These are phyloP conservation scores for Gossypium thurberi DNA, from an alignment of 345 rosid genomes.

Conservation along the genomic window DNA sequence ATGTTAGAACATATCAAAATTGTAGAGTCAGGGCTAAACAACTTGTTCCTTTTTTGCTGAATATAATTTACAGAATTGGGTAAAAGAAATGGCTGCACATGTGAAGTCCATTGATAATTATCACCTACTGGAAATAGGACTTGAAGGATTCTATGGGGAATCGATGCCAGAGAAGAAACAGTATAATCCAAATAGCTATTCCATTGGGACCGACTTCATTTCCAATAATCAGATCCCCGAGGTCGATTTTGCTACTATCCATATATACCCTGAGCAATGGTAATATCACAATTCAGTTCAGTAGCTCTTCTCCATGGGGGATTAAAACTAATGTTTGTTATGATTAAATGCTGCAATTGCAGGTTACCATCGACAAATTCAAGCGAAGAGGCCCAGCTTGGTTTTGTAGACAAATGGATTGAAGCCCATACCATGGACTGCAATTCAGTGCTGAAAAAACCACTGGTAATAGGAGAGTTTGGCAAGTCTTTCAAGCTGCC, in stretches of 20 bases:
- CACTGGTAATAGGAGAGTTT: constrained; percentile 53
- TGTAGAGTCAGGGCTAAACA: not conserved
- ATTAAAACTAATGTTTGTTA: no score
- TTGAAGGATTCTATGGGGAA: constrained; percentile 75
- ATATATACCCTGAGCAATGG: constrained; percentile 74
- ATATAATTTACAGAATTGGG: constrained; percentile 41
- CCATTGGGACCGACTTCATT: constrained; percentile 60
- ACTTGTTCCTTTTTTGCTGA: not conserved
- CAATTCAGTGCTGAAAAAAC: constrained; percentile 37
- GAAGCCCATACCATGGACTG: constrained; percentile 43
- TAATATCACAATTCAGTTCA: constrained; percentile 16
- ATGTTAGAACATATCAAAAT: not conserved
- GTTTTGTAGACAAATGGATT: constrained; percentile 51
- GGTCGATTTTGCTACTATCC: constrained; percentile 68
- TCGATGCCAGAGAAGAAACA: constrained; percentile 39
- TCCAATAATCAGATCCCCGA: constrained; percentile 47
- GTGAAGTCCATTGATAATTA: constrained; percentile 56
- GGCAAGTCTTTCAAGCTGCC: constrained; percentile 44
- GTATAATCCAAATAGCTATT: constrained; percentile 31
- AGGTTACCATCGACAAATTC: constrained; percentile 38
- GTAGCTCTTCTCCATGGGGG: not conserved
- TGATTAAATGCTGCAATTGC: constrained; percentile 3
- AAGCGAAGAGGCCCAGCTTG: constrained; percentile 30
- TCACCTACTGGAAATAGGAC: constrained; percentile 69
- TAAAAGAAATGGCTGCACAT: constrained; percentile 55